Base-by-base conservation (phyloP, 2,329 filamentous ascomycete species). In the Colletotrichum destructivum region DNA sequence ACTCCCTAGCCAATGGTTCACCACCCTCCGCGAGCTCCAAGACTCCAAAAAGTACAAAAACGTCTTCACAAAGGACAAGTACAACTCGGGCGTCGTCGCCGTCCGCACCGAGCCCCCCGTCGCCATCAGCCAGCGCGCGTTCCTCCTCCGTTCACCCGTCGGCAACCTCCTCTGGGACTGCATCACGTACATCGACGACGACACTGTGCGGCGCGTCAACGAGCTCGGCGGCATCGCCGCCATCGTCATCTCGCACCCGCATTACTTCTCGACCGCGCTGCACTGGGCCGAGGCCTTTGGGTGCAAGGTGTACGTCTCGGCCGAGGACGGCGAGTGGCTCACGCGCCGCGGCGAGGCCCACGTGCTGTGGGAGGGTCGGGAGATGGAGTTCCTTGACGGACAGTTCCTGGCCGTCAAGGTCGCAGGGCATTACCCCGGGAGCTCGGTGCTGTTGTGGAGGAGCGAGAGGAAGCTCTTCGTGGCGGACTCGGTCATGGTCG, bases 81-180 rank as follows among this genome's bases (percentile, higher is more conserved):
- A 80, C 7, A 86, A 91, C 72, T 71, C 80, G 3, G 77, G 80
- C 15, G 79, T 90, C 62, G 83, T 82, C 31, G 85, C 82, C 64
- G 85, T 90, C 66, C 77, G 77, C 60, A 88, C 88, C 0, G 80
- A 82, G 47, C 90, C 89, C 40, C 85, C 91, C 79, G 82, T 95
- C 72, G 93, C 85, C 65, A 96, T 96, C 74, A 93, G 93, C 1
- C 91, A 96, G 81, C 88, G 94, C 42, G 91, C 91, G 23, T 87
- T 95, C 57, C 83, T 97, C 2, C 83, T 96, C 15, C 84, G 87
- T 61, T 94, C 92, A 0, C 84, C 88, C 0, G 70, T 80, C 0
- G 93, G 93, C 0, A 95, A 95, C 78, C 81, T 96, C 1, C 87
- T 96, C 2, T 97, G 94, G 94, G 94, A 96, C 80, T 90, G 92